Evolutionary conservation across 78 protist species (phyloP), one percentile per base, ranked within the genome.

Genomic region (Paratrimastix pyriformis): DNA sequence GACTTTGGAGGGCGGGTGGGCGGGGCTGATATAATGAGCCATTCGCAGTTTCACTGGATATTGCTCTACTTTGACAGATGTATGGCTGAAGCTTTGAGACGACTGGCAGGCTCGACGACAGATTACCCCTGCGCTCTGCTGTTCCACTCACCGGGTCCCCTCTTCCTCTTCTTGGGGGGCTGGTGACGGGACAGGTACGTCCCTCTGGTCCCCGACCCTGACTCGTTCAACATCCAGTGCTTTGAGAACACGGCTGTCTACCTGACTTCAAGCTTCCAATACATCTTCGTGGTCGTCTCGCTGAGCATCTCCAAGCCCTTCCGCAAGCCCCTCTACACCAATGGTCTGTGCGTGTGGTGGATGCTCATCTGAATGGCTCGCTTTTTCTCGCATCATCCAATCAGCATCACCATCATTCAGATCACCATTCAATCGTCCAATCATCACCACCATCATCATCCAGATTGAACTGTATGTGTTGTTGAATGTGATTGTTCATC

Each of bases 181-280:
- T 70, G 65, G 42, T 4, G 44, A 38, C 80, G 84, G 84, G n/a
- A n/a, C n/a, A n/a, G n/a, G n/a, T 84, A 29, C 45, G 43, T 54
- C 55, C 21, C 59, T 37, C 9, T 50, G 62, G 15, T 4, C 29
- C 29, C 76, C 38, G 9, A 39, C 43, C 43, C 65, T 3, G 52
- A 75, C 13, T 4, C 45, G 3, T 6, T 1, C 18, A 60, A 38
- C 26, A 11, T 32, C 2, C 6, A 29, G 6, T 60, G 32, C n/a
- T 2, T 29, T 1, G 76, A 70, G 18, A 60, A 52, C 60, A 79
- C 83, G 39, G 39, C 55, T 9, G 15, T 39, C 29, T 79, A 68
- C 38, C 26, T 24, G 6, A 0, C 54, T 26, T 1, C 62, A 38
- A 30, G 1, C 44, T 70, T 70, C 38, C 54, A 42, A 42, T 69